phyloP scores from a whole-genome alignment of 2,329 filamentous ascomycete species.

The Pseudocercospora cruenta region DNA sequence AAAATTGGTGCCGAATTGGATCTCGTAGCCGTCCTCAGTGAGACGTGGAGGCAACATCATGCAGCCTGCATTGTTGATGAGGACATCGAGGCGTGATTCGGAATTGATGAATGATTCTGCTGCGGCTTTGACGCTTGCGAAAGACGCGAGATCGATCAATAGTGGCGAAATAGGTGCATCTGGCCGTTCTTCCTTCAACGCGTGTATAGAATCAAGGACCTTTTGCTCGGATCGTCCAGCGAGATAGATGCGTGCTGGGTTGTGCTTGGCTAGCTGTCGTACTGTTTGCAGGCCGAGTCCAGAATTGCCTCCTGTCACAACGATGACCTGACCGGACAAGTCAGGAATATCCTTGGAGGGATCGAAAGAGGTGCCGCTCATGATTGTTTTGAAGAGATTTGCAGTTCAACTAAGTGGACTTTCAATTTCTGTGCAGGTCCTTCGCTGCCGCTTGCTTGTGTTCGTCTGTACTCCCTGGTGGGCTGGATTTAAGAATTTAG shows the following conservation, averaged over 20 bases:
- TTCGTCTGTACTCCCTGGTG: too few relatives aligned
- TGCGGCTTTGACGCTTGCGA: constrained; percentile 43
- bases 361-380: constrained; percentile 7
- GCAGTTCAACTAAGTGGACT: too few relatives aligned
- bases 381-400: not conserved
- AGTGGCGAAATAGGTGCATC: constrained; percentile 44
- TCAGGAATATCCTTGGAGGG: constrained; percentile 44
- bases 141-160: constrained; percentile 32
- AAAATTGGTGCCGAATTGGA: constrained; percentile 40
- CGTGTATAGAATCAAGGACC: constrained; percentile 48
- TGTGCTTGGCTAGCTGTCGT: constrained; percentile 52
- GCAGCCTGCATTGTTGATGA: constrained; percentile 39
- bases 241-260: constrained; percentile 58
- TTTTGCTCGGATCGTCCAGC: constrained; percentile 50
- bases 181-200: constrained; percentile 40
- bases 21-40: constrained; percentile 37
- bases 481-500: too few relatives aligned
- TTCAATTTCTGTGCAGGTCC: too few relatives aligned
- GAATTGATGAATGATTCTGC: constrained; percentile 16
- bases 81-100: constrained; percentile 34
- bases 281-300: constrained; percentile 45
- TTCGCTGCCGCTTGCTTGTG: too few relatives aligned
- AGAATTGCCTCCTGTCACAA: constrained; percentile 48
- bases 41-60: constrained; percentile 25
- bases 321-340: constrained; percentile 46